These are phyloP conservation scores for Aspergillus quadrilineatus DNA, from an alignment of 2,329 filamentous ascomycete genomes.

Conservation along the genomic window DNA sequence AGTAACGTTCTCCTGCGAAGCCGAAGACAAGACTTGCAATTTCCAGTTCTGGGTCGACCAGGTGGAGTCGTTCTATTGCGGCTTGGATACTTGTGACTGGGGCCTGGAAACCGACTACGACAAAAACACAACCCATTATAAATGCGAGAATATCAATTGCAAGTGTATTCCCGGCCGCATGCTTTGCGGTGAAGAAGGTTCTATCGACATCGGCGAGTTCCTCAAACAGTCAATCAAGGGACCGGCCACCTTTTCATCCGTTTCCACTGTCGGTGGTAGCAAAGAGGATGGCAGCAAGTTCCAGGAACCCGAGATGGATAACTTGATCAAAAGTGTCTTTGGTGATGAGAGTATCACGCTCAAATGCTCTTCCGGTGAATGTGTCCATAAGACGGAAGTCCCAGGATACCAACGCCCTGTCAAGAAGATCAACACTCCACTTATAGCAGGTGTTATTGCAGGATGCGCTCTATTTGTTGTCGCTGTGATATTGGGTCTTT, in stretches of 20 bases:
- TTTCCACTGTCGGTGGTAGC: constrained; percentile 54
- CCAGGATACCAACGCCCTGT: constrained; percentile 86
- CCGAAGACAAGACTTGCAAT: constrained; percentile 73
- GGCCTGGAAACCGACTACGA: constrained; percentile 65
- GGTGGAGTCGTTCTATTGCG: constrained; percentile 93
- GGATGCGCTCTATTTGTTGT: constrained; percentile 82
- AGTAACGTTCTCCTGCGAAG: constrained; percentile 90
- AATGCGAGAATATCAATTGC: constrained; percentile 81
- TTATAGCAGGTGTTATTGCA: constrained; percentile 92
- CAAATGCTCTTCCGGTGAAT: constrained; percentile 82
- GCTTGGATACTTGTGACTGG: constrained; percentile 76
- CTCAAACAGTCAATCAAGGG: constrained; percentile 78
- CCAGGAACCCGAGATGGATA: constrained; percentile 88
- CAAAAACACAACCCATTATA: constrained; percentile 79
- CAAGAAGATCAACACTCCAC: constrained; percentile 93
- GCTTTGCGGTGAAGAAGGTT: constrained; percentile 88
- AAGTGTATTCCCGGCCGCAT: constrained; percentile 87
- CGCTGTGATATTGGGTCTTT: constrained; percentile 76
- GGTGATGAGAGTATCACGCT: constrained; percentile 87
- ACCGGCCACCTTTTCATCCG: constrained; percentile 78
- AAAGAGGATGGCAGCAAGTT: constrained; percentile 76
- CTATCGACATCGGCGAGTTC: constrained; percentile 89
- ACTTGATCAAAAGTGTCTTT: constrained; percentile 82
- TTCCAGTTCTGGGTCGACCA: constrained; percentile 99
- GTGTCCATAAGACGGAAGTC: constrained; percentile 86